These are phyloP conservation scores for Aspergillus cavernicola DNA, from an alignment of 495 filamentous ascomycete genomes.

Conservation along the genomic window DNA sequence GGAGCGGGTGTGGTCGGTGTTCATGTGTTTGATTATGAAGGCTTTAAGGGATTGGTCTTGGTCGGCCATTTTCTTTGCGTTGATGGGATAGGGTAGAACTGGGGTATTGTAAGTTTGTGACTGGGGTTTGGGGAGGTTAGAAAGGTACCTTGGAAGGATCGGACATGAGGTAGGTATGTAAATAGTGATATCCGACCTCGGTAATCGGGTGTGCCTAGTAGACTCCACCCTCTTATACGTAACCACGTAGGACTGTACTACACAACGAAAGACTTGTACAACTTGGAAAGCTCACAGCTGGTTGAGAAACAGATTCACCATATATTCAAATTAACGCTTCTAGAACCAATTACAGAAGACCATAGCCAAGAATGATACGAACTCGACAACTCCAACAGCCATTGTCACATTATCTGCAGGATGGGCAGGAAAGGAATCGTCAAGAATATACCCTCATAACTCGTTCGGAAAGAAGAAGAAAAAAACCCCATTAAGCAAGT, in stretches of 20 bases:
- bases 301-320: no score
- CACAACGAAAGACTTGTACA: no score
- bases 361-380: background rate
- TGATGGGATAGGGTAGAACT: no score
- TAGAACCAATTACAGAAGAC: background rate
- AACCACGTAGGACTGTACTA: no score
- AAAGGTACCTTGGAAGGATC: no score
- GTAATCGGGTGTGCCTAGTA: no score
- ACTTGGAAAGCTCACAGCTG: no score
- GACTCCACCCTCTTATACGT: no score
- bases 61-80: slow-evolving; percentile 7
- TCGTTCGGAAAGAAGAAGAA: background rate
- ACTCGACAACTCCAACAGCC: background rate
- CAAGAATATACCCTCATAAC: background rate
- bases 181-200: no score
- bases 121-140: no score
- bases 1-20: slow-evolving; percentile 66
- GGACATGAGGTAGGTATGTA: no score
- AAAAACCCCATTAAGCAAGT: background rate
- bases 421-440: background rate
- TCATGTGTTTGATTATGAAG: slow-evolving; percentile 77
- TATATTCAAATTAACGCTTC: background rate
- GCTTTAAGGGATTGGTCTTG: slow-evolving; percentile 44
- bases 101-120: no score
- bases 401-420: background rate